Evolutionary conservation across 352 stramenopile species (phyloP).

Genomic region (Globisporangium echinulatum): DNA sequence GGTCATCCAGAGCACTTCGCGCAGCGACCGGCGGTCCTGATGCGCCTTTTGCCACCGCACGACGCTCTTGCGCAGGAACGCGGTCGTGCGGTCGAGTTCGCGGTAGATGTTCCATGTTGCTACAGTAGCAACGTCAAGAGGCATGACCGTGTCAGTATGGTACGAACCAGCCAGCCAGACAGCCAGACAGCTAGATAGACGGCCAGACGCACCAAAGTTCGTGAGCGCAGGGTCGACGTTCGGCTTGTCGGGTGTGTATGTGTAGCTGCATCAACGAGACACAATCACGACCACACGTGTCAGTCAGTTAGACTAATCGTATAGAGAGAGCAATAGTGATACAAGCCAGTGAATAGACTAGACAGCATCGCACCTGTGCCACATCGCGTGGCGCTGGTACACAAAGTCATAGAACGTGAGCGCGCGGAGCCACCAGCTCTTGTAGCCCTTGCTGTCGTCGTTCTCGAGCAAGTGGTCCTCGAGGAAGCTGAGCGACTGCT

Average conservation of each 20-base stretch:
- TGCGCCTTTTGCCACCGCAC: conserved; percentile 69
- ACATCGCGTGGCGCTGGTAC: conserved; percentile 83
- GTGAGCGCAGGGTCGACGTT: conserved; percentile 65
- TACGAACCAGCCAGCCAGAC: neutral
- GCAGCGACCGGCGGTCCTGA: conserved; percentile 58
- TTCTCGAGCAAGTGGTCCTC: conserved; percentile 68
- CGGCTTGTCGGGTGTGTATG: conserved; percentile 59
- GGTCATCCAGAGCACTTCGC: conserved; percentile 77
- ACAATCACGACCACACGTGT: neutral
- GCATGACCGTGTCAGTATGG: neutral
- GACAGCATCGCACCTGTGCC: conserved; percentile 36
- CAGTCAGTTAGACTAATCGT: neutral
- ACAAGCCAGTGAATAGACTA: too few relatives aligned
- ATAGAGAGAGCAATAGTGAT: too few relatives aligned
- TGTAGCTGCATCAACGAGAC: conserved; percentile 29
- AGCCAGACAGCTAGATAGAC: neutral
- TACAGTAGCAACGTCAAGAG: conserved; percentile 6
- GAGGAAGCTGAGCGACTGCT: conserved; percentile 62
- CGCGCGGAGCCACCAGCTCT: conserved; percentile 81
- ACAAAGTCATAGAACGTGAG: conserved; percentile 83
- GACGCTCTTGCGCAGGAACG: conserved; percentile 75
- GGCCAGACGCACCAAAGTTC: conserved; percentile 54
- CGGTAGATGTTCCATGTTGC: conserved; percentile 83
- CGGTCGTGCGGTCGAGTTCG: conserved; percentile 73
- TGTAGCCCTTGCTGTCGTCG: conserved; percentile 70